Base-by-base conservation (phyloP, 2,329 filamentous ascomycete genomes). In the Ascocoryne sarcoides region DNA sequence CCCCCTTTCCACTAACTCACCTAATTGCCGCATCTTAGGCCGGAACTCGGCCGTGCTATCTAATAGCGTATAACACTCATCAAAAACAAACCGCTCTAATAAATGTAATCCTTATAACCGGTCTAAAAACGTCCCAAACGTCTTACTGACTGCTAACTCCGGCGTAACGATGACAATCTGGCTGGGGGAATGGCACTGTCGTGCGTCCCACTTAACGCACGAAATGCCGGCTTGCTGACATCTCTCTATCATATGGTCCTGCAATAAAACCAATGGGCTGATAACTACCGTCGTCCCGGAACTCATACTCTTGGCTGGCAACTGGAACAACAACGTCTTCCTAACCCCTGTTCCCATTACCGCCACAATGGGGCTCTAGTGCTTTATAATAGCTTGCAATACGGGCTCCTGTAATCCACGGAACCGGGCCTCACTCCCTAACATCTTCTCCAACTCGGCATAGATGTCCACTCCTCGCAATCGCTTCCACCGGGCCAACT, bases 321-420 rank as follows among this genome's bases (percentile, higher is more conserved):
- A 34, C 31, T 39, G 14, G 26, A 39, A 39, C 14, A 39, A 39
- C 12, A 39, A 39, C 15, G 30, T 40, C 33, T 37, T 41, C 32
- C 29, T 14, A 32, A 37, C 39, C 26, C 39, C 39, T 4, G 28
- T 41, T 17, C 16, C 41, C 32, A 43, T 43, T 7, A 43, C 31
- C 2, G 12, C 41, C 16, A 39, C 4, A 36, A 43, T 39, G 18
- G 31, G 36, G 32, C 41, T 39, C 36, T 43, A 18, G 36, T 39
- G 5, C 26, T 43, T 43, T 18, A 43, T 43, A n/a, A 43, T 43
- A 31, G 36, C 40, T 38, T 40, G 3, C 16, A 40, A 40, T 17
- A 37, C 34, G 28, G 32, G 32, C 32, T 43, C 31, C 15, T 43
- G 14, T 20, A 43, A 43, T 15, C 41, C 36, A 43, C 41, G 36